Evolutionary conservation across 23 red algal genomes (phyloP), one percentile per base, ranked within the genome.

Genomic region (Gracilaria caudata): DNA sequence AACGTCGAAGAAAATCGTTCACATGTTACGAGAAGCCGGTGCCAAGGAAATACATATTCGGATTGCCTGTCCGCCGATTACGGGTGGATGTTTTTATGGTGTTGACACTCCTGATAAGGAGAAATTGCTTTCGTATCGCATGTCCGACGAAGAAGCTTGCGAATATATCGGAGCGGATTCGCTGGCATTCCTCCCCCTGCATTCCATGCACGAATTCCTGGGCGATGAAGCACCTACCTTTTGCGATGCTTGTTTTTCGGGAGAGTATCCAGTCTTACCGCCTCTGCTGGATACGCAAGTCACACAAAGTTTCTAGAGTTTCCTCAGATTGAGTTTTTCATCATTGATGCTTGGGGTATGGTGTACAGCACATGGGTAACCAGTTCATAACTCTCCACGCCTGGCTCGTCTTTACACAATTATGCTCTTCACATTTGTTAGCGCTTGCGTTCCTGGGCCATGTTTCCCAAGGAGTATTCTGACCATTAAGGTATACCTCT

Each of bases 1-100:
- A 21, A 98, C 92, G 0, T 93, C 88, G 35, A 87, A 82, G 51
- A 98, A 98, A 79, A 94, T 98, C 49, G 96, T 98, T 57, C 51
- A 49, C 14, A 95, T 98, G 96, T 70, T 98, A 44, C 81, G 96
- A 13, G 96, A 95, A 45, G 91, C 86, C 36, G 96, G 96, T 24
- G 96, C 96, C 23, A 71, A 77, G 40, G 81, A 98, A 79, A 80
- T 98, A n/a, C 96, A 98, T 82, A 38, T 98, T 37, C 96, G 96
- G 0, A 95, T 98, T 64, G 96, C 96, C 28, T 98, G 92, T 71
- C 96, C 96, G 46, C 96, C 96, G 12, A 98, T 98, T 58, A 94
- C 84, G 37, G 96, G 96, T 29, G 75, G 83, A 28, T 98, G 96
- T 58, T 98, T 93, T 68, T 98, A 98, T 60, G 96, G 96, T 32